Percentiles rank a stretch among this genome's conserved stretches.
Evolutionary conservation across 768 basidiomycete genomes (phyloP).

Genomic region (Amanita brunnescens): DNA sequence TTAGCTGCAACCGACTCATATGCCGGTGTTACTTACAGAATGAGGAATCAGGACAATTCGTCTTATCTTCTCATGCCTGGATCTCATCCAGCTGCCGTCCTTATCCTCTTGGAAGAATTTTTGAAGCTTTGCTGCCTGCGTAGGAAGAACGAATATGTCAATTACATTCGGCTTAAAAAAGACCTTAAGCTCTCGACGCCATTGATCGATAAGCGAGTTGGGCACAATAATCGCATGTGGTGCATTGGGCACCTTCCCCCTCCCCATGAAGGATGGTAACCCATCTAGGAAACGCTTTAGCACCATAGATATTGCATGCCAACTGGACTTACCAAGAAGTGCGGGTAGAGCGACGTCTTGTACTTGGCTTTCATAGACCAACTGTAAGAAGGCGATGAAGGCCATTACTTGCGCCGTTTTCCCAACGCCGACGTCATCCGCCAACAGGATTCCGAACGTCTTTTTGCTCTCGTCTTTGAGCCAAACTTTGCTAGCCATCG

Average conservation of each 20-base stretch:
- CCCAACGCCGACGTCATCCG: background rate
- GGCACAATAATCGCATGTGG: constrained; percentile 18
- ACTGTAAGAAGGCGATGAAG: background rate
- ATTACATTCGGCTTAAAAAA: background rate
- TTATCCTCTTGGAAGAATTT: background rate
- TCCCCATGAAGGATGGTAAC: background rate
- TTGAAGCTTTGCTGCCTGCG: background rate
- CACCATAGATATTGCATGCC: no score
- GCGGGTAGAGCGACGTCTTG: no score
- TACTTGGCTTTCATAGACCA: background rate
- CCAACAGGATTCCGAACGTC: background rate
- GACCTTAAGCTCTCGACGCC: constrained; percentile 11
- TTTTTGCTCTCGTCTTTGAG: background rate
- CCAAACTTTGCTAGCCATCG: background rate
- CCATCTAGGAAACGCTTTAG: background rate
- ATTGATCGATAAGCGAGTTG: constrained; percentile 15
- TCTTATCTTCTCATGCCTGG: background rate
- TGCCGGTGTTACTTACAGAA: no score
- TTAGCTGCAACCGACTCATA: no score
- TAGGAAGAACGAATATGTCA: background rate
- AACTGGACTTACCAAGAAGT: no score
- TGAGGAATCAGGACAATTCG: background rate
- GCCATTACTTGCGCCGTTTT: background rate
- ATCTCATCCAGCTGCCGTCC: background rate
- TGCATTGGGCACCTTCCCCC: background rate